phyloP scores from a whole-genome alignment of 1,284 basidiomycete species.

The Inonotus obliquus region DNA sequence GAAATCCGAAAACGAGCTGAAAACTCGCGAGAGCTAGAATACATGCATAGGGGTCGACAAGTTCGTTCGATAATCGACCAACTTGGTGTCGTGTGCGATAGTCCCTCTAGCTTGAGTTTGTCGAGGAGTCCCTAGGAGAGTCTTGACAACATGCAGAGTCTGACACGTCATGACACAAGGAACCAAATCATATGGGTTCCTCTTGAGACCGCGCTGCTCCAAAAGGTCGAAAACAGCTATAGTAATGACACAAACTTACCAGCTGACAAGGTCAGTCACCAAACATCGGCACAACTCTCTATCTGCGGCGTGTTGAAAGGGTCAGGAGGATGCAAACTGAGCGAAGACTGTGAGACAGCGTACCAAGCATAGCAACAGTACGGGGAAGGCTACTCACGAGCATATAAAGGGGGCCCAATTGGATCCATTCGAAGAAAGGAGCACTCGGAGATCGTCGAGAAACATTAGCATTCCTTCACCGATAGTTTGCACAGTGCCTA shows the following conservation, averaged over 20 bases:
- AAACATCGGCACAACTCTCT: background rate
- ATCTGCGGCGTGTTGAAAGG: background rate
- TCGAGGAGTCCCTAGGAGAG: background rate
- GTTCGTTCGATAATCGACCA: no score
- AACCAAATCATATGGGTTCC: background rate
- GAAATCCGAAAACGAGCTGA: no score
- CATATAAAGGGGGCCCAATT: background rate
- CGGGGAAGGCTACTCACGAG: background rate
- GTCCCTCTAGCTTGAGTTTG: background rate
- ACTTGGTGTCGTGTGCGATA: background rate
- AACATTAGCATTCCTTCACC: background rate
- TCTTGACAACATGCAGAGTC: background rate
- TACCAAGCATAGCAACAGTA: background rate
- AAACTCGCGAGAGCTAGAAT: no score
- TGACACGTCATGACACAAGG: conserved; percentile 9
- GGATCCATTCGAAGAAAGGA: background rate
- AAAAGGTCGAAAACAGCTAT: background rate
- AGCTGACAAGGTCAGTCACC: background rate
- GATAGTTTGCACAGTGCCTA: no score
- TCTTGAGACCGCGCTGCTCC: background rate
- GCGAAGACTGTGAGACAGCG: background rate
- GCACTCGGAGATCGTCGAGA: background rate
- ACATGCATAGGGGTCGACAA: no score
- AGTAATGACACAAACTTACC: background rate
- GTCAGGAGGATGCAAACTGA: background rate